Evolutionary conservation across 148 eudicot species (phyloP).

Genomic region (Gaultheria prostrata): DNA sequence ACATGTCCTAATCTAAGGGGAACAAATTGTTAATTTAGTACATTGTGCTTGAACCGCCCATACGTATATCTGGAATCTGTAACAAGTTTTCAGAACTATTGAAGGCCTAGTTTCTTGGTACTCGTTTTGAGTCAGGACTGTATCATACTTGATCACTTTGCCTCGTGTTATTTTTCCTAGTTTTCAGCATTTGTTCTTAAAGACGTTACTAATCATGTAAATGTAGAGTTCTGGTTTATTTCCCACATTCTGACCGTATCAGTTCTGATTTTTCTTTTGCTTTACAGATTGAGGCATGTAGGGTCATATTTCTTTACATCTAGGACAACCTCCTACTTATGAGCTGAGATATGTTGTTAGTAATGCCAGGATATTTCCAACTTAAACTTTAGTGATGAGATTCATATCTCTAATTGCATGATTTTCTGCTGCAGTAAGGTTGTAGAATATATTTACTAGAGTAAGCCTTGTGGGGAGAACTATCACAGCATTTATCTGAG

Average conservation of each 20-base stretch:
- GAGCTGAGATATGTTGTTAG: background rate
- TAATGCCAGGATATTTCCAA: constrained; percentile 11
- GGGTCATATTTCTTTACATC: background rate
- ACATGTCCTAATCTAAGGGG: background rate
- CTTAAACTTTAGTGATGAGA: constrained; percentile 1
- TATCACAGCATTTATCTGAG: background rate
- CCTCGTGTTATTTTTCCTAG: background rate
- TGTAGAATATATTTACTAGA: background rate
- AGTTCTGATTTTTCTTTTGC: background rate
- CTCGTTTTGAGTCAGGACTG: background rate
- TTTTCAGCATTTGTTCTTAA: background rate
- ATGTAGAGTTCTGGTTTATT: background rate
- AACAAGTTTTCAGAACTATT: background rate
- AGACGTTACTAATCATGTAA: background rate
- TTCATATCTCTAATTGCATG: background rate
- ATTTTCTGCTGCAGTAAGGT: background rate
- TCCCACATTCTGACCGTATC: background rate
- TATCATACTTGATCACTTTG: background rate
- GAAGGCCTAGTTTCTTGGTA: background rate
- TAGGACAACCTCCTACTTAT: background rate
- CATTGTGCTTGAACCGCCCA: background rate
- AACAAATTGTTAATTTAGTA: background rate
- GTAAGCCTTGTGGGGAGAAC: constrained; percentile 1
- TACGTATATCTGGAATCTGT: background rate
- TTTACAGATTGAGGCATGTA: constrained; percentile 3